Percentiles rank a stretch among this genome's conserved stretches.
Evolutionary conservation across 345 rosid genomes (phyloP).

Genomic region (Syzygium oleosum): DNA sequence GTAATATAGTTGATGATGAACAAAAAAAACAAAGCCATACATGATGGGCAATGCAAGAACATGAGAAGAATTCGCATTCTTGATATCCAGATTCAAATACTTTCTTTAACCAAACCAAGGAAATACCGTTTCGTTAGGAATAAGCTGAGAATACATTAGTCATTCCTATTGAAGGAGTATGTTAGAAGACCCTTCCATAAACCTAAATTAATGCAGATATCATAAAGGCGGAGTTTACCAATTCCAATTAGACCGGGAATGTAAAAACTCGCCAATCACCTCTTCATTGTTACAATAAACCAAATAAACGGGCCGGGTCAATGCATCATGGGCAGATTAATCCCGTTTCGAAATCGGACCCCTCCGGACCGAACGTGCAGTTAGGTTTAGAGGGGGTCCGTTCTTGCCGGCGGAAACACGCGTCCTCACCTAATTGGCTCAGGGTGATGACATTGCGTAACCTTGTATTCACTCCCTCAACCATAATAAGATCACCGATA

Average conservation of each 20-base stretch:
- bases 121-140: neutral
- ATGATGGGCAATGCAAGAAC: neutral
- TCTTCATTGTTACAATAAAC: neutral
- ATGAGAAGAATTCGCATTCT: neutral
- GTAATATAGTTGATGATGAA: neutral
- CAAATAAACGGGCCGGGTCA: neutral
- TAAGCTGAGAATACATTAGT: neutral
- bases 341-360: fast-evolving
- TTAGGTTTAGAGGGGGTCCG: neutral
- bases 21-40: neutral
- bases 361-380: neutral
- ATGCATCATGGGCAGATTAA: neutral
- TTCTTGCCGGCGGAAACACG: neutral
- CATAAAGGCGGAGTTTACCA: too few species aligned
- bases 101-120: neutral
- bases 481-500: neutral
- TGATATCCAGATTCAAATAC: neutral
- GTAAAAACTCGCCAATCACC: neutral
- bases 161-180: neutral
- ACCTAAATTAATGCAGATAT: neutral
- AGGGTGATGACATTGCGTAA: neutral
- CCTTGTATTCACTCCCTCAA: neutral
- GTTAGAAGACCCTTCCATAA: neutral
- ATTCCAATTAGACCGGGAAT: neutral
- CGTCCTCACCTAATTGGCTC: neutral